These are phyloP conservation scores for Fraxinus anomala DNA, from an alignment of 257 asterid species.

Conservation along the genomic window DNA sequence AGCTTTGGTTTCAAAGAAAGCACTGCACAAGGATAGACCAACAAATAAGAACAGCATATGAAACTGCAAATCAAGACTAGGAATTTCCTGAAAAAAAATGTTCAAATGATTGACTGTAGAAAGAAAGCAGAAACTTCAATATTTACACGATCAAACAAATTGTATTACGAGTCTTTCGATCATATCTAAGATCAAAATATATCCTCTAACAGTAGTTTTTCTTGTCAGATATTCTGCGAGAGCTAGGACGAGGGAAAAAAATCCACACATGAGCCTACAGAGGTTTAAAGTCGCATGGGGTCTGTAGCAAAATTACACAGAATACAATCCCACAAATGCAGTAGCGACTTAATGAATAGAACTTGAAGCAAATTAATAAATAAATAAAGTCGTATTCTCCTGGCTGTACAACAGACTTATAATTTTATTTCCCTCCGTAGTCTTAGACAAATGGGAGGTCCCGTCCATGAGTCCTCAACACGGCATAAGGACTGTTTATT, in stretches of 20 bases:
- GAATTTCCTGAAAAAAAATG: background rate
- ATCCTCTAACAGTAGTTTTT: background rate
- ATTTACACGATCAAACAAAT: background rate
- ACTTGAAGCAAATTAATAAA: background rate
- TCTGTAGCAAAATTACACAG: background rate
- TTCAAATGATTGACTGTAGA: background rate
- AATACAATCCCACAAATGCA: background rate
- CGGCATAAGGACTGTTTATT: conserved; percentile 9
- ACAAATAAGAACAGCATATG: background rate
- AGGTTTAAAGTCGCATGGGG: background rate
- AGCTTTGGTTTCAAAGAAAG: background rate
- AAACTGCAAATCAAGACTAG: background rate
- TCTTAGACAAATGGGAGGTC: background rate
- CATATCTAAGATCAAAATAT: background rate
- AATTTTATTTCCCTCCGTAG: background rate
- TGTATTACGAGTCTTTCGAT: background rate
- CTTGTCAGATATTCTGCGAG: background rate
- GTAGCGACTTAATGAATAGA: background rate
- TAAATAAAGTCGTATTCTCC: background rate
- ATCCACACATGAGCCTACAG: background rate
- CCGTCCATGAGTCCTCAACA: background rate
- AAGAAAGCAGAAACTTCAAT: background rate
- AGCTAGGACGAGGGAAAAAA: background rate
- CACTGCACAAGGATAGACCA: background rate
- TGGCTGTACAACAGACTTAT: background rate